Percentiles rank a stretch among this genome's conserved stretches.
These are phyloP conservation scores for Lachancea lanzarotensis DNA, from an alignment of 805 yeast genomes.

Conservation along the genomic window DNA sequence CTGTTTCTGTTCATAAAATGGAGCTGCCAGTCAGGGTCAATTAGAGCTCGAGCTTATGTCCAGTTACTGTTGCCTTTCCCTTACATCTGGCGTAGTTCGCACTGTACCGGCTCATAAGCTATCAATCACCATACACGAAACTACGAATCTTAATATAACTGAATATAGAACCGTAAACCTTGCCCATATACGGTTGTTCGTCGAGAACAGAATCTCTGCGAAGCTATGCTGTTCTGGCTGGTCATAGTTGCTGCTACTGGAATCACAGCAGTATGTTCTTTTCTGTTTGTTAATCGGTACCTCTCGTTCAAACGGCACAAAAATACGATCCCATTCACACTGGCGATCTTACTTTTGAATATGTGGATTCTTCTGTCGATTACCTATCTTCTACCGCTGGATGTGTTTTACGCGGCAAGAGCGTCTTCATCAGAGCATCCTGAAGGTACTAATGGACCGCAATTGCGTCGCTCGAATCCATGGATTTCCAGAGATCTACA, in stretches of 20 bases:
- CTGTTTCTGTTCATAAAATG: too few relatives aligned
- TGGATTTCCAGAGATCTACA: neutral
- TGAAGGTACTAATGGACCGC: neutral
- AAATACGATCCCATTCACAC: constrained; percentile 20
- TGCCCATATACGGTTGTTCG: neutral
- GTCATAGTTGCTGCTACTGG: constrained; percentile 2
- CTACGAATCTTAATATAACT: too few relatives aligned
- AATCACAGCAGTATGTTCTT: constrained; percentile 11
- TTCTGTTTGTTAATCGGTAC: constrained; percentile 21
- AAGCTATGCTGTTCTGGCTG: constrained; percentile 6
- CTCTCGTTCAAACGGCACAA: constrained; percentile 27
- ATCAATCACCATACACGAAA: neutral
- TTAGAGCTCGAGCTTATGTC: too few relatives aligned
- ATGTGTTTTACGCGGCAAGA: constrained; percentile 18
- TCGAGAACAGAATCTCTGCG: neutral
- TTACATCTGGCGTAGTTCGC: too few relatives aligned
- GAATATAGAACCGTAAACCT: neutral
- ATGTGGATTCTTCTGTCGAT: constrained; percentile 26
- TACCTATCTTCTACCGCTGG: constrained; percentile 27
- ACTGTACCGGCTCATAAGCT: neutral
- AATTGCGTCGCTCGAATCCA: neutral
- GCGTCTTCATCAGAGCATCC: neutral
- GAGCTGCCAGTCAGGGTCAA: too few relatives aligned
- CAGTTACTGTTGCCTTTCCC: too few relatives aligned
- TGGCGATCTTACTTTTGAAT: constrained; percentile 19